Conservation (phyloP, 2,329 filamentous ascomycete genomes). For the Botrytis galanthina region DNA sequence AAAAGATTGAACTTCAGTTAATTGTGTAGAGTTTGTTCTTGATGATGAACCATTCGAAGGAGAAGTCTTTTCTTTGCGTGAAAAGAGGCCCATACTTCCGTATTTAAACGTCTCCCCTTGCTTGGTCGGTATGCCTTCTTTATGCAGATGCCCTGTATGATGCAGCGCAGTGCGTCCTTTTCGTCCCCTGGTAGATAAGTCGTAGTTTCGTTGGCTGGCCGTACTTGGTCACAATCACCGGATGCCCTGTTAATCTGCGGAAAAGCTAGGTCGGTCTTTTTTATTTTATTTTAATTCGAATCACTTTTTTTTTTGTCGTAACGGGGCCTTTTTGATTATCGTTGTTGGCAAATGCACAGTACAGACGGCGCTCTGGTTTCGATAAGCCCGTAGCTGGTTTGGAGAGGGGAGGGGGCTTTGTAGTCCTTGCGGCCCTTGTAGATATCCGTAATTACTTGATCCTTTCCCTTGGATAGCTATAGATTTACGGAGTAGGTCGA, state of each 20-base stretch:
- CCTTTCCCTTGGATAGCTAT: constrained; percentile 11
- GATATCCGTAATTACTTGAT: not conserved
- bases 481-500: constrained; percentile 3
- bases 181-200: constrained; percentile 6
- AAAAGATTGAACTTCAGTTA: constrained; percentile 31
- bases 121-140: constrained; percentile 4
- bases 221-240: constrained; percentile 8
- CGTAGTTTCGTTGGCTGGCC: not conserved
- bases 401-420: not conserved
- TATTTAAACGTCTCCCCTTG: constrained; percentile 7
- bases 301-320: not conserved
- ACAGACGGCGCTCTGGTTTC: constrained; percentile 7
- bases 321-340: constrained; percentile 10
- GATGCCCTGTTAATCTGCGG: constrained; percentile 3
- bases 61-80: constrained; percentile 35
- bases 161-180: constrained; percentile 4
- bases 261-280: constrained; percentile 7
- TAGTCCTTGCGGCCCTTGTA: constrained; percentile 18
- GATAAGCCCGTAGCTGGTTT: constrained; percentile 15
- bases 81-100: constrained; percentile 36
- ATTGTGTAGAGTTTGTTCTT: constrained; percentile 31
- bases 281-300: not conserved
- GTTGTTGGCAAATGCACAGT: constrained; percentile 13
- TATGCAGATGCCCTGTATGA: constrained; percentile 19
- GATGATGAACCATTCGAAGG: constrained; percentile 27